phyloP scores from a whole-genome alignment of 1,284 basidiomycete species.

The Rugiboletus extremiorientalis region DNA sequence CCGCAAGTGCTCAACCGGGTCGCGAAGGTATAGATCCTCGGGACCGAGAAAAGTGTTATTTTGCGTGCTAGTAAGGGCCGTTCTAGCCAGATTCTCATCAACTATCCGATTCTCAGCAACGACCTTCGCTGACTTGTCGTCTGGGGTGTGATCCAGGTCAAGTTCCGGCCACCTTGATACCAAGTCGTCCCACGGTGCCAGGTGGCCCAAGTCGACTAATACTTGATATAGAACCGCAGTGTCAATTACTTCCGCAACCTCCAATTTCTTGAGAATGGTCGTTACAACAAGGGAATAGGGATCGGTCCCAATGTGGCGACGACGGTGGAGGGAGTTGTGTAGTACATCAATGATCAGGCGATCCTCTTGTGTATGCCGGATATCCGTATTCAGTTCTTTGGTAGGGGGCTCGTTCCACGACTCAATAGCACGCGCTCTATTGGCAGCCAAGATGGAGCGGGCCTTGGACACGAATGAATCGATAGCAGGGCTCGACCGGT shows the following conservation, averaged over 20 bases:
- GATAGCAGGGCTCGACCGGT: constrained; percentile 44
- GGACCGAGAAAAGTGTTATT: constrained; percentile 42
- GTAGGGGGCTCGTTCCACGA: constrained; percentile 37
- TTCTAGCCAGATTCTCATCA: constrained; percentile 24
- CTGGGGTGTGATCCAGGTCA: constrained; percentile 36
- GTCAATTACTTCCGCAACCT: constrained; percentile 36
- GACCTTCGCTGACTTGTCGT: constrained; percentile 32
- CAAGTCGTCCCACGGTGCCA: constrained; percentile 75
- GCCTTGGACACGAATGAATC: constrained; percentile 61
- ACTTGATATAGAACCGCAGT: constrained; percentile 44
- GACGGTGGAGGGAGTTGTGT: constrained; percentile 56
- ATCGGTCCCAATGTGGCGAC: constrained; percentile 61
- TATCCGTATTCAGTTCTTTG: constrained; percentile 28
- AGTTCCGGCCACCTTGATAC: constrained; percentile 38
- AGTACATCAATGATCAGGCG: constrained; percentile 67
- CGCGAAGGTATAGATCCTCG: constrained; percentile 56
- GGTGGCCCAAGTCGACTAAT: constrained; percentile 66
- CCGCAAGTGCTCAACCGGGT: constrained; percentile 65
- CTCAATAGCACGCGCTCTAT: constrained; percentile 29
- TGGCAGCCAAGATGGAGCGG: constrained; percentile 39
- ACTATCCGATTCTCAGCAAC: constrained; percentile 37
- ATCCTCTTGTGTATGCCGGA: constrained; percentile 61
- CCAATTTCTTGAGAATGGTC: constrained; percentile 62
- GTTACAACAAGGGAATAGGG: constrained; percentile 58
- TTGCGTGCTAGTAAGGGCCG: constrained; percentile 5